Base-by-base conservation (phyloP, 2,329 filamentous ascomycete genomes). In the Juglanconis sp. region DNA sequence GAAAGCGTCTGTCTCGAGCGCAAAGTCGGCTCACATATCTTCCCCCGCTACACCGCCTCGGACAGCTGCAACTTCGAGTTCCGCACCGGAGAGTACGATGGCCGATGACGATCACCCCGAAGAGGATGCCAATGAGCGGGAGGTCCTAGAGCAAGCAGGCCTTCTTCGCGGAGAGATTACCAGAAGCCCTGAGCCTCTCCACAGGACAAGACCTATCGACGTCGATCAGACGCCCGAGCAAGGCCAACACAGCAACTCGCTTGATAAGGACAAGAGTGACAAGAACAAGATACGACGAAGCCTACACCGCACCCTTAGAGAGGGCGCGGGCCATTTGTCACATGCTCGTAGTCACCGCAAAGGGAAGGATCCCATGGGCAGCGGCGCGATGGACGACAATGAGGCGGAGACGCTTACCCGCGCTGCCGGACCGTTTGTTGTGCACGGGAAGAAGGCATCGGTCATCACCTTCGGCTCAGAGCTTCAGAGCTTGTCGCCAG, bases 391-490 rank as follows among this genome's bases (percentile, higher is more conserved):
- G 10, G 83, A 85, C 38, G 84, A 85, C 64, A 68, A 83, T 76
- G 78, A 89, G 70, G 62, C 70, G 42, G 89, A 91, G 66, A 87
- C 89, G 10, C 80, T 99, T 11, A 81, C 89, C 6, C 87, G 95
- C 52, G 89, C 89, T 11, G 86, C 90, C 11, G 92, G 92, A 5
- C 96, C 91, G 68, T 99, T 99, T 73, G 96, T 95, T 4, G 88
- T 99, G 4, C 95, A 99, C 70, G 94, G 95, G 63, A 99, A 98
- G 79, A 98, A 99, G 74, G 95, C 95, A 3, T 96, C 92, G 1
- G 91, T 99, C 59, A 91, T 99, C 66, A 96, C 91, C n/a, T 96
- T 99, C 71, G 92, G 93, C 8, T 87, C 88, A n/a, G 94, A 96
- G 67, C 87, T 96, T 78, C 88, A 94, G 68, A 88, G 84, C 61